Base-by-base conservation (phyloP, 73 alveolate genomes). In the Blepharisma japonicum region DNA sequence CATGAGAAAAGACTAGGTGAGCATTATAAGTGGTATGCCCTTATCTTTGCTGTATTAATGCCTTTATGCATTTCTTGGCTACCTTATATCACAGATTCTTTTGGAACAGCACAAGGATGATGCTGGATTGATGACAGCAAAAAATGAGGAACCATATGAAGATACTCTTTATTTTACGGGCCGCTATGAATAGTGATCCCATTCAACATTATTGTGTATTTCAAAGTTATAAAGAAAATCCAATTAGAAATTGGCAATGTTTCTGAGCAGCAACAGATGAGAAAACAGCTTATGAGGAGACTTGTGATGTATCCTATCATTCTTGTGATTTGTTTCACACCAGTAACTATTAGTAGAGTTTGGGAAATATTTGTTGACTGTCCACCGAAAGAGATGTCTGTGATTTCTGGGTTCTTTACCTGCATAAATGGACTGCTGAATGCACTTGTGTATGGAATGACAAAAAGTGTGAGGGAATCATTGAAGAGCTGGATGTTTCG, bases 401-500 rank as follows among this genome's bases (percentile, higher is more conserved):
- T 32, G 42, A 32, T 53, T 53, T 11, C 67, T 53, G 67, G 67
- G 23, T 14, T 53, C 27, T 53, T 53, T 53, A 53, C 67, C 2
- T 53, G 67, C 67, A 14, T 53, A 53, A 53, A 53, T 53, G 67
- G 67, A 11, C 23, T 53, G n/a, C 23, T 53, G n/a, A 53, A 53
- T 53, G 67, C 67, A 14, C n/a, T 53, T 53, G 67, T 53, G n/a
- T 53, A 53, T 53, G 67, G 67, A 53, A 14, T 11, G 27, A 53
- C 67, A 14, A 53, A 53, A 53, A 53, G 23, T 53, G 67, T 53
- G 67, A 11, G 67, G 4, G 23, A 53, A 14, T 11, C 23, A 14
- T 53, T 53, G 67, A 53, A 11, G n/a, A 53, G 67, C 23, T 14
- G 67, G 67, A 53, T 11, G 6, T 11, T 53, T 53, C 27, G 67